Evolutionary conservation across 2,329 filamentous ascomycete species (phyloP).

Genomic region (Alternaria postmessia): DNA sequence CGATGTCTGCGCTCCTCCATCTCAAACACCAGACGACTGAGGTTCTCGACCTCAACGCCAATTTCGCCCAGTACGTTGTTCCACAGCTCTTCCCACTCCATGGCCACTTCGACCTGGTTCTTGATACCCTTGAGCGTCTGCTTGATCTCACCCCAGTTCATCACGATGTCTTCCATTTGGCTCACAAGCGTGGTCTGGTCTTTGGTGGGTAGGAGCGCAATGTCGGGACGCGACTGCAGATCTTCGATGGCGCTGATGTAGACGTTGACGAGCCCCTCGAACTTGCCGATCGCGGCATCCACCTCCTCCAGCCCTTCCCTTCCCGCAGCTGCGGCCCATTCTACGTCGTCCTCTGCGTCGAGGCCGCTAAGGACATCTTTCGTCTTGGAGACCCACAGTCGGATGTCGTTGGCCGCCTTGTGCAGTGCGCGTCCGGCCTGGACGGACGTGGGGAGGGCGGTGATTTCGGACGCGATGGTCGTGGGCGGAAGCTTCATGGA

Average conservation of each 20-base stretch:
- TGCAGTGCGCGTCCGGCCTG: slow-evolving; percentile 84
- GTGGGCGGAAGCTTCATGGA: slow-evolving; percentile 89
- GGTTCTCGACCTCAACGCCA: slow-evolving; percentile 82
- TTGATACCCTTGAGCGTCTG: slow-evolving; percentile 80
- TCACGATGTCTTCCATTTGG: slow-evolving; percentile 88
- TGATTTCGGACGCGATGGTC: slow-evolving; percentile 81
- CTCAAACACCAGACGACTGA: slow-evolving; percentile 86
- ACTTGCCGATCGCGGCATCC: slow-evolving; percentile 76
- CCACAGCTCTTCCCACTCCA: slow-evolving; percentile 99
- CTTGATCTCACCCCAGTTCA: slow-evolving; percentile 85
- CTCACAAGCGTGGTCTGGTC: slow-evolving; percentile 78
- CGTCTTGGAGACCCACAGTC: slow-evolving; percentile 92
- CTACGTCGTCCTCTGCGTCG: slow-evolving; percentile 95
- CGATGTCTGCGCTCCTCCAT: slow-evolving; percentile 96
- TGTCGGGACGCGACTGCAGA: slow-evolving; percentile 80
- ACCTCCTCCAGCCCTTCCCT: slow-evolving; percentile 77
- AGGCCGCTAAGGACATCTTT: slow-evolving; percentile 87
- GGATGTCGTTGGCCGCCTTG: slow-evolving; percentile 89
- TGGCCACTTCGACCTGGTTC: slow-evolving; percentile 90
- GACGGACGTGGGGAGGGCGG: slow-evolving; percentile 82
- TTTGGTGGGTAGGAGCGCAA: slow-evolving; percentile 72
- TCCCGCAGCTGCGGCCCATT: slow-evolving; percentile 92
- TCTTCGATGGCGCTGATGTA: slow-evolving; percentile 95
- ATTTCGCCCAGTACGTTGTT: slow-evolving; percentile 92
- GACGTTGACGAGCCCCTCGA: slow-evolving; percentile 88